Evolutionary conservation across 73 alveolate genomes (phyloP).

Genomic region (Paramecium tetraurelia): DNA sequence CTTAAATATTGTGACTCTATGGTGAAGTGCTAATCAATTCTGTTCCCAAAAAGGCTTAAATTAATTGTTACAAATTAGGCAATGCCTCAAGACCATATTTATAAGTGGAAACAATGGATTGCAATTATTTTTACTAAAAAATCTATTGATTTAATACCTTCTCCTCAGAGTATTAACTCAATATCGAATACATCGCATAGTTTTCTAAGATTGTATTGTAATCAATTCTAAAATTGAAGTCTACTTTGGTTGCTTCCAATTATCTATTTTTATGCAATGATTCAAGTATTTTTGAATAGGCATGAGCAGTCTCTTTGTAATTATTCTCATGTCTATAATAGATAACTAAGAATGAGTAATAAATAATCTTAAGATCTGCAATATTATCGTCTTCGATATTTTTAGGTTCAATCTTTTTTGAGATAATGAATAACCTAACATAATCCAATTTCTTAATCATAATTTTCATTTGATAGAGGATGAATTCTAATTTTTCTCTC

Average conservation of each 20-base stretch:
- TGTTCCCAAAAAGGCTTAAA: conserved; percentile 64
- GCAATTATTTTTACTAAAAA: background rate
- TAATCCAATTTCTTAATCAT: conserved; percentile 82
- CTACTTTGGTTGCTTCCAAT: conserved; percentile 42
- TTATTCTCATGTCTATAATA: conserved; percentile 87
- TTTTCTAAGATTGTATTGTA: conserved; percentile 66
- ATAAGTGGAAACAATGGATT: conserved; percentile 55
- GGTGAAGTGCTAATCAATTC: conserved; percentile 48
- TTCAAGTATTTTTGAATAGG: conserved; percentile 73
- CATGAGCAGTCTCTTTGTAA: conserved; percentile 79
- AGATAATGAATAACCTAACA: conserved; percentile 80
- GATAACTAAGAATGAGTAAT: conserved; percentile 74
- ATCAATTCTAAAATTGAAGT: conserved; percentile 45
- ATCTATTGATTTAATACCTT: background rate
- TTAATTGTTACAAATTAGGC: conserved; percentile 53
- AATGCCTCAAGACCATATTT: conserved; percentile 70
- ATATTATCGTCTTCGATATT: conserved; percentile 80
- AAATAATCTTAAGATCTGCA: conserved; percentile 81
- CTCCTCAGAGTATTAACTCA: conserved; percentile 71
- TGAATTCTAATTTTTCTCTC: conserved; percentile 88
- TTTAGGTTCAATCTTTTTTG: conserved; percentile 81
- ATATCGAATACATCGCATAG: conserved; percentile 66
- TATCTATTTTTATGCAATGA: conserved; percentile 54
- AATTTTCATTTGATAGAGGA: conserved; percentile 84
- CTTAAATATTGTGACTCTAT: background rate